phyloP scores from a whole-genome alignment of 805 yeast species.

The Metschnikowia chrysomelidarum region DNA sequence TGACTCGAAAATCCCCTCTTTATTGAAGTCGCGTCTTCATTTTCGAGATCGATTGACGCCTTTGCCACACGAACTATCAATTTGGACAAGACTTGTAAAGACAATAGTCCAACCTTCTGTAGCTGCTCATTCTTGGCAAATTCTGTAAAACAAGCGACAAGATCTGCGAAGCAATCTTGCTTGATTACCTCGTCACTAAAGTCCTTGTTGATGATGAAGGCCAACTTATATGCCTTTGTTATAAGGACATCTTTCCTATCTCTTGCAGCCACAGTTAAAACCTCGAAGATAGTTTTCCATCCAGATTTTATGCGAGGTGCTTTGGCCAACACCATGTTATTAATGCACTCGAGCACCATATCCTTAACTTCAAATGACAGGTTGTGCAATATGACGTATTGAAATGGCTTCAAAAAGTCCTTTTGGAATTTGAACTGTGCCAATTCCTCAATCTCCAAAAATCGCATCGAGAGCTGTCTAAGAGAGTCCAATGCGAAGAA shows the following conservation, averaged over 20 bases:
- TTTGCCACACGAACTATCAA: slow-evolving; percentile 60
- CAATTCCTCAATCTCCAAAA: slow-evolving; percentile 89
- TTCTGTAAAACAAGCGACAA: slow-evolving; percentile 73
- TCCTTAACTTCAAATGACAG: slow-evolving; percentile 71
- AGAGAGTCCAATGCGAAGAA: slow-evolving; percentile 92
- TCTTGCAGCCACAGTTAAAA: slow-evolving; percentile 70
- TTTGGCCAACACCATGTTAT: slow-evolving; percentile 78
- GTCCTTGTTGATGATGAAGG: slow-evolving; percentile 58
- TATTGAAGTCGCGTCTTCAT: slow-evolving; percentile 7
- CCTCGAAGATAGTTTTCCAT: slow-evolving; percentile 86
- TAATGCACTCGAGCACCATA: slow-evolving; percentile 86
- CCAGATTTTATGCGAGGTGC: slow-evolving; percentile 81
- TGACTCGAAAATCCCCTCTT: slow-evolving; percentile 16
- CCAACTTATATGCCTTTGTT: slow-evolving; percentile 58
- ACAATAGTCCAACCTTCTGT: slow-evolving; percentile 77
- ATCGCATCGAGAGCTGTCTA: slow-evolving; percentile 88
- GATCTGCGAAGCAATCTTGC: slow-evolving; percentile 66
- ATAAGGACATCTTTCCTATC: slow-evolving; percentile 60
- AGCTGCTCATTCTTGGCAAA: slow-evolving; percentile 81
- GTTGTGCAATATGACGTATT: slow-evolving; percentile 69
- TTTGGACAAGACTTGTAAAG: slow-evolving; percentile 69
- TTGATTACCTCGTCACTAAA: slow-evolving; percentile 60
- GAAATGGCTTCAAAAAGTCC: slow-evolving; percentile 90
- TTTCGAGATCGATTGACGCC: slow-evolving; percentile 27
- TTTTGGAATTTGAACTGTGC: slow-evolving; percentile 94